Percentiles rank a stretch among this genome's conserved stretches.
Conservation (phyloP, 106 monocot species). For the Ottelia alismoides region DNA sequence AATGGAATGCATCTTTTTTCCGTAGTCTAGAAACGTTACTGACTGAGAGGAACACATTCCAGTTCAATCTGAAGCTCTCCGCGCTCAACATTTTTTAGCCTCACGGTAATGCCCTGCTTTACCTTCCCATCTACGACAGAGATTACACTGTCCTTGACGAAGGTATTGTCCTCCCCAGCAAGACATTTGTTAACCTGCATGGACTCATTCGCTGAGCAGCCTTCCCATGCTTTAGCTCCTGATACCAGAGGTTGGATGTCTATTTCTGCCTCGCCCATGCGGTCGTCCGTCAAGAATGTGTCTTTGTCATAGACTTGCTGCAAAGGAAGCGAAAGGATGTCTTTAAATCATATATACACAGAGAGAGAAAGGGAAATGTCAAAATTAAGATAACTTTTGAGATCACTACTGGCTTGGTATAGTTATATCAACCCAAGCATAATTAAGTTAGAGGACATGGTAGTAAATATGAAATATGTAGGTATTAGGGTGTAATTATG, state of each 20-base stretch:
- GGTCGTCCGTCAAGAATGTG: constrained; percentile 70
- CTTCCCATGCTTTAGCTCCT: constrained; percentile 71
- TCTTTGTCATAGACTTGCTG: constrained; percentile 96
- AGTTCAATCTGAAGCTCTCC: constrained; percentile 82
- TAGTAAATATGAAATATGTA: no score
- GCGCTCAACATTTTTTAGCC: constrained; percentile 78
- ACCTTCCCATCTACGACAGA: constrained; percentile 57
- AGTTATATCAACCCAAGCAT: no score
- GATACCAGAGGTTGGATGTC: constrained; percentile 80
- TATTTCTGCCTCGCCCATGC: constrained; percentile 89
- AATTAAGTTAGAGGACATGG: no score
- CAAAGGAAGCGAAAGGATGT: not conserved
- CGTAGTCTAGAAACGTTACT: no score
- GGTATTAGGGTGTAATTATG: no score
- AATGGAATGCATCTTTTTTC: no score
- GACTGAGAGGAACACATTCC: constrained; percentile 82
- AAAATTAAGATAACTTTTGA: no score
- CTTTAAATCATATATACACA: no score
- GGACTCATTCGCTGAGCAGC: constrained; percentile 23
- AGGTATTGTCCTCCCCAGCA: constrained; percentile 40
- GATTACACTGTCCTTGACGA: constrained; percentile 68
- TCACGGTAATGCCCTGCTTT: constrained; percentile 65
- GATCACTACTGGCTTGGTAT: no score
- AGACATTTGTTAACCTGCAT: constrained; percentile 68
- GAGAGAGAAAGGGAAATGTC: no score